Base-by-base conservation (phyloP, 2,329 filamentous ascomycete species). In the Paracoccidioides brasiliensis region DNA sequence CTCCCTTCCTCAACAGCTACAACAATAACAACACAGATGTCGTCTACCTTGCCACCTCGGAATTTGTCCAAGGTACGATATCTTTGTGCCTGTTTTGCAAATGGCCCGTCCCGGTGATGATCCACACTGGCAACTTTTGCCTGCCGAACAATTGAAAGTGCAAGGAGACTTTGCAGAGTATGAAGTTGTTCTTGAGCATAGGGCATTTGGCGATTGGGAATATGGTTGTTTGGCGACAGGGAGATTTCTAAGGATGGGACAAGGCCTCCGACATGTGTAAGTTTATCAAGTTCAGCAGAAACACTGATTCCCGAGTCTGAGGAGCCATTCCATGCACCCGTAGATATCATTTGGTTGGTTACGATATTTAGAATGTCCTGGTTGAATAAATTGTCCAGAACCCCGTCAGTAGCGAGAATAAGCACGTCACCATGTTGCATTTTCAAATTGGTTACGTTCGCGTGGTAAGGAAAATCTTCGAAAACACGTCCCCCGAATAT, bases 351-450 rank as follows among this genome's bases (percentile, higher is more conserved):
- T 33, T 83, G 77, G 51, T 79, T 78, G 61, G 85, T 91, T 32
- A 91, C 83, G 53, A 94, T 82, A 57, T 83, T 81, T 10, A 98
- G 78, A 35, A 94, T 85, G 62, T 98, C 90, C 66, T 95, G 87
- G 64, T 90, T 86, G 66, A 88, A 93, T 37, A 98, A 77, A 64
- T 98, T 98, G 70, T 98, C 93, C 80, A 93, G 93, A 4, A 97
- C 86, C 3, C 93, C 93, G 70, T 98, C 93, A 0, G 90, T 95
- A 1, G 90, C 93, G 62, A 98, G 86, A 15, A 98, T 74, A n/a
- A 97, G 76, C 1, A 98, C 85, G 67, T 98, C 93, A 22, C 93
- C 93, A 69, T 97, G 90, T 60, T 86, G 84, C 55, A 97, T 79
- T 44, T 76, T 72, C 68, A 94, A 84, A 57, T 83, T 83, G 14